Evolutionary conservation across 2,329 filamentous ascomycete species (phyloP), one percentile per base, ranked within the genome.

Genomic region (Intubia oerlemansii): DNA sequence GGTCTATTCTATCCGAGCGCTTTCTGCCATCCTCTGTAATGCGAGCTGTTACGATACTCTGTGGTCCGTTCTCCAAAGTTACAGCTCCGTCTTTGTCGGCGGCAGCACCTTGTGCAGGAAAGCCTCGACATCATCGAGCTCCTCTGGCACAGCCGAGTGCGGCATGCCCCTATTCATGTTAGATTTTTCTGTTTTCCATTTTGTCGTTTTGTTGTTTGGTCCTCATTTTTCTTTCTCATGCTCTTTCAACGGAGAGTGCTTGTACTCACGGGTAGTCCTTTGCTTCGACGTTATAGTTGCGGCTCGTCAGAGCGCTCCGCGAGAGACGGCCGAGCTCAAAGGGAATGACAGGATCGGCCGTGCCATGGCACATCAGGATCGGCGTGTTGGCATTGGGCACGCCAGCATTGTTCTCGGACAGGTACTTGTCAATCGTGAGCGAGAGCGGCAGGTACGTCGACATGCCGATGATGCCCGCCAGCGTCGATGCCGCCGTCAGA

Each of bases 361-460:
- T 64, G n/a, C 88, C 88, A 42, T 95, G 88, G 10, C 66, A 81
- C 71, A 93, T 76, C 50, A 88, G 79, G 36, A 95, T 70, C 1
- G 78, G 77, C 2, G 81, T 92, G 23, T 75, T 58, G 49, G 72
- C 67, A 48, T 81, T 82, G 31, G 23, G 15, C 25, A 21, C 27
- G 29, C 11, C 14, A 13, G 62, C 56, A 39, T 56, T 54, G 10
- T 43, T 39, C 22, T 15, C 15, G 25, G 81, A 59, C 39, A 95
- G 51, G 51, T 90, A 95, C 41, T 68, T 75, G 10, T 31, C 29
- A 4, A 36, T 27, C 21, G 31, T 34, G 13, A 25, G 21, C 33
- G 50, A 53, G 17, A 93, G 56, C 13, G 81, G 59, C 39, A 93
- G 52, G 51, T 90, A 95, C 41, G 69, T 75, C 10, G 78, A 88